phyloP scores from a whole-genome alignment of 352 stramenopile genomes.

The Globisporangium recalcitrans region DNA sequence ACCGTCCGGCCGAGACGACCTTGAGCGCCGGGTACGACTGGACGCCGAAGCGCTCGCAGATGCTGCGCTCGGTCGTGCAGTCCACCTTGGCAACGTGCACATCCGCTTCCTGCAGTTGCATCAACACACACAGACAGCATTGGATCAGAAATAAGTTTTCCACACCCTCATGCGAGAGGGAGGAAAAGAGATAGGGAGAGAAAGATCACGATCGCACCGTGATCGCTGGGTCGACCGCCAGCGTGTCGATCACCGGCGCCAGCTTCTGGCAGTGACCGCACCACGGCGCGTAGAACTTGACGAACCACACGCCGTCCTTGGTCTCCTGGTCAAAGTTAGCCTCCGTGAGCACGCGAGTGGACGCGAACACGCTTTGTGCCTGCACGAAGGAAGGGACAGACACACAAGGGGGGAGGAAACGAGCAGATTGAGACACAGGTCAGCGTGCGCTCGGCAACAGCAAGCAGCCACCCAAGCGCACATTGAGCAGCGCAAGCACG shows the following conservation, averaged over 20 bases:
- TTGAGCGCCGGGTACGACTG: slow-evolving; percentile 82
- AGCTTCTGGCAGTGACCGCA: slow-evolving; percentile 84
- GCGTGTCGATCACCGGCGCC: slow-evolving; percentile 52
- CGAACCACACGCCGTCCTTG: slow-evolving; percentile 50
- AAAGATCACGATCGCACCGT: slow-evolving; percentile 16
- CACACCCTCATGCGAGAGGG: background rate
- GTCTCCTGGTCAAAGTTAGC: slow-evolving; percentile 59
- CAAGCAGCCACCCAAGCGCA: background rate
- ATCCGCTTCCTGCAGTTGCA: slow-evolving; percentile 23
- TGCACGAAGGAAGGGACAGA: slow-evolving; percentile 2
- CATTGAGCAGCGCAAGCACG: background rate
- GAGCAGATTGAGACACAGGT: background rate
- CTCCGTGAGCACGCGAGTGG: slow-evolving; percentile 34
- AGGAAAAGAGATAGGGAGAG: background rate
- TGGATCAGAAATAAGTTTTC: no score
- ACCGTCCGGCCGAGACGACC: slow-evolving; percentile 50
- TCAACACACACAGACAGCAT: background rate
- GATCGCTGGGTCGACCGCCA: slow-evolving; percentile 38
- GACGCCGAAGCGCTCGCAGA: slow-evolving; percentile 80
- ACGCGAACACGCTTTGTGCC: slow-evolving; percentile 21
- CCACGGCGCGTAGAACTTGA: slow-evolving; percentile 87
- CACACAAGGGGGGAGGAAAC: background rate
- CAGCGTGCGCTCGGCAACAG: background rate
- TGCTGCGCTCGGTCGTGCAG: slow-evolving; percentile 62
- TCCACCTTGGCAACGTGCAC: slow-evolving; percentile 69